Evolutionary conservation across 495 filamentous ascomycete genomes (phyloP).

Genomic region (Penicillium goetzii): DNA sequence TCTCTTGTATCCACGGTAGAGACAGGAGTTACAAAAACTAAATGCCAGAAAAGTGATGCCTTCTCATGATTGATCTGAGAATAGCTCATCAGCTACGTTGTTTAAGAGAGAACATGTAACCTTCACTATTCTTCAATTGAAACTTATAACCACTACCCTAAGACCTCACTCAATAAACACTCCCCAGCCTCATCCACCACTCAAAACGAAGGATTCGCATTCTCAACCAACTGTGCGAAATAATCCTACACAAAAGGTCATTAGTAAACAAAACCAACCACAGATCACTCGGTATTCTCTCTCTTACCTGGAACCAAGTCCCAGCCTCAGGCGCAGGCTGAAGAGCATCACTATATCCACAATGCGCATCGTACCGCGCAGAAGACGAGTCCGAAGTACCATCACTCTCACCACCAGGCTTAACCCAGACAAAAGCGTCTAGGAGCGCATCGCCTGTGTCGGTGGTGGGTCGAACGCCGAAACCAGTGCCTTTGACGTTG

Average conservation of each 20-base stretch:
- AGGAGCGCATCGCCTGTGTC: constrained; percentile 62
- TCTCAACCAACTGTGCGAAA: constrained; percentile 70
- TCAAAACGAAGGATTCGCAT: constrained; percentile 60
- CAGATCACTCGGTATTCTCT: not conserved
- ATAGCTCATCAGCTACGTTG: not conserved
- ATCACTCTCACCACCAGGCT: constrained; percentile 83
- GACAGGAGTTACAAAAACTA: no score
- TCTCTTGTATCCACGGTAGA: no score
- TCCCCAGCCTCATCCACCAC: not conserved
- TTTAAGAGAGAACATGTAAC: not conserved
- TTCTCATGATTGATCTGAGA: no score
- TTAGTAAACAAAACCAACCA: not conserved
- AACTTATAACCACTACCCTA: not conserved
- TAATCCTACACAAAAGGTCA: constrained; percentile 24
- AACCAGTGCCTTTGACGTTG: constrained; percentile 76
- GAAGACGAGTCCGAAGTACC: constrained; percentile 68
- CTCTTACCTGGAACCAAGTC: constrained; percentile 69
- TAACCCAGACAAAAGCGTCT: constrained; percentile 84
- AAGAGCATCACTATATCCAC: constrained; percentile 61
- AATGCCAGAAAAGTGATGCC: no score
- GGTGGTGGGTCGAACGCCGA: constrained; percentile 69
- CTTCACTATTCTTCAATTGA: not conserved
- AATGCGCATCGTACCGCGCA: constrained; percentile 71
- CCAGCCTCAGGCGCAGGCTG: constrained; percentile 79
- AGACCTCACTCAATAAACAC: not conserved